These are phyloP conservation scores for Ganoderma leucocontextum DNA, from an alignment of 1,284 basidiomycete genomes.

Conservation along the genomic window DNA sequence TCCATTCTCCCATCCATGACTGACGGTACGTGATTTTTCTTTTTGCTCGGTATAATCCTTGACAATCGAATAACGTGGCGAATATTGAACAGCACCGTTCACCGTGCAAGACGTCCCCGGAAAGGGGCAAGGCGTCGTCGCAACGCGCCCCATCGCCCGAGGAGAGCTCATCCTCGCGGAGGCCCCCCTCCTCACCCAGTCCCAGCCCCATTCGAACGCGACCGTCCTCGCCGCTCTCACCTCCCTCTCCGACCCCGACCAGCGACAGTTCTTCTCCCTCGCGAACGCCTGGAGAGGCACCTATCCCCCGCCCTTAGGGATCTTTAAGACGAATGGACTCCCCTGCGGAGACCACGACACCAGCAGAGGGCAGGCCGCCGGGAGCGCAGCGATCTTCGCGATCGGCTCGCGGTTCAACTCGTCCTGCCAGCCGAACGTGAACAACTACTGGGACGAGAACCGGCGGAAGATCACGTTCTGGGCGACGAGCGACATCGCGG, in stretches of 20 bases:
- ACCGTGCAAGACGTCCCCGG: constrained; percentile 30
- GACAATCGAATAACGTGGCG: background rate
- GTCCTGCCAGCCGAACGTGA: constrained; percentile 40
- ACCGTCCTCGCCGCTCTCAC: constrained; percentile 32
- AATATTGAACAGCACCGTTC: background rate
- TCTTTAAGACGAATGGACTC: constrained; percentile 39
- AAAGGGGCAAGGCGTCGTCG: constrained; percentile 28
- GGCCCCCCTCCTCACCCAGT: constrained; percentile 18
- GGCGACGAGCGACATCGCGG: constrained; percentile 46
- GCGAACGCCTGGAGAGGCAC: constrained; percentile 28
- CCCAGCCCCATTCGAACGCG: constrained; percentile 26
- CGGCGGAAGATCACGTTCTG: constrained; percentile 36
- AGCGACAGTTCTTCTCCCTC: constrained; percentile 35
- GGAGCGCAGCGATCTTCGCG: constrained; percentile 32
- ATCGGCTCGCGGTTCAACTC: constrained; percentile 40
- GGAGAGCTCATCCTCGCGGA: constrained; percentile 27
- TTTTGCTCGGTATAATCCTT: background rate
- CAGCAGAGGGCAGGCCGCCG: constrained; percentile 5
- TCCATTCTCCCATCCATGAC: background rate
- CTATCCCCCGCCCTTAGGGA: constrained; percentile 33
- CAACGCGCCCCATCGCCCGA: constrained; percentile 18
- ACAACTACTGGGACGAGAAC: constrained; percentile 37
- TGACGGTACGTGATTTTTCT: background rate
- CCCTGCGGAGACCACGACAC: constrained; percentile 32
- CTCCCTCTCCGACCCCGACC: constrained; percentile 32